A percentile compares a stretch with the other conserved stretches of the same genome.
phyloP scores from a whole-genome alignment of 1,139 yeast species.

The Yamadazyma epiphylla region DNA sequence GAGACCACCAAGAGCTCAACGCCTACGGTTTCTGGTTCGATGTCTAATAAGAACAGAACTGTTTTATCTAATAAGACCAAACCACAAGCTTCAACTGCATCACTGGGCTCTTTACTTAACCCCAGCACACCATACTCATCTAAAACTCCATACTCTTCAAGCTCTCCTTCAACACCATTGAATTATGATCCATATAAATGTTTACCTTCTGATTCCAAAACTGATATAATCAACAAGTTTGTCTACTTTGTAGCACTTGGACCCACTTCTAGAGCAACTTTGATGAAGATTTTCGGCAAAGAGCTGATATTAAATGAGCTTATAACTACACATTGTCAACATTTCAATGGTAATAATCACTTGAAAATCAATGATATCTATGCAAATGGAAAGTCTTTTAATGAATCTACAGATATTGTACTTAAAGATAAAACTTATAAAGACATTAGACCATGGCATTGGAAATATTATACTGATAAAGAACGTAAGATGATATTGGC shows the following conservation, averaged over 20 bases:
- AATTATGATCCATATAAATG: conserved; percentile 18
- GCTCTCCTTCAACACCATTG: conserved; percentile 11
- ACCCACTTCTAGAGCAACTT: conserved; percentile 20
- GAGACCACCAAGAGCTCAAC: background rate
- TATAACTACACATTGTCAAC: conserved; percentile 15
- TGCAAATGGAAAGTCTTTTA: conserved; percentile 17
- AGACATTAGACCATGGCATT: conserved; percentile 38
- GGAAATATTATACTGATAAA: conserved; percentile 29
- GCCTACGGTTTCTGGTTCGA: background rate
- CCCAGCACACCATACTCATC: conserved; percentile 2
- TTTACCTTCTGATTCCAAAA: conserved; percentile 17
- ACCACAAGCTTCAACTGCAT: too few species aligned
- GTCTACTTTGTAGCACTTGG: conserved; percentile 37
- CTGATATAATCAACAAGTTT: conserved; percentile 22
- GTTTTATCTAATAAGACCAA: too few species aligned
- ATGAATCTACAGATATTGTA: conserved; percentile 12
- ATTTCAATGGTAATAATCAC: conserved; percentile 28
- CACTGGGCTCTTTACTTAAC: too few species aligned
- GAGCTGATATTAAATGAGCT: conserved; percentile 11
- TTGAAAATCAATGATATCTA: conserved; percentile 32
- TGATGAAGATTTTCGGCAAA: conserved; percentile 2
- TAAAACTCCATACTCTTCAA: conserved; percentile 1
- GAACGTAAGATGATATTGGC: conserved; percentile 31
- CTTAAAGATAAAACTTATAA: conserved; percentile 43
- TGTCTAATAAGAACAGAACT: too few species aligned